Percentiles rank a stretch among this genome's conserved stretches.
Conservation (phyloP, 2,329 filamentous ascomycete species). For the Nemania diffusa region DNA sequence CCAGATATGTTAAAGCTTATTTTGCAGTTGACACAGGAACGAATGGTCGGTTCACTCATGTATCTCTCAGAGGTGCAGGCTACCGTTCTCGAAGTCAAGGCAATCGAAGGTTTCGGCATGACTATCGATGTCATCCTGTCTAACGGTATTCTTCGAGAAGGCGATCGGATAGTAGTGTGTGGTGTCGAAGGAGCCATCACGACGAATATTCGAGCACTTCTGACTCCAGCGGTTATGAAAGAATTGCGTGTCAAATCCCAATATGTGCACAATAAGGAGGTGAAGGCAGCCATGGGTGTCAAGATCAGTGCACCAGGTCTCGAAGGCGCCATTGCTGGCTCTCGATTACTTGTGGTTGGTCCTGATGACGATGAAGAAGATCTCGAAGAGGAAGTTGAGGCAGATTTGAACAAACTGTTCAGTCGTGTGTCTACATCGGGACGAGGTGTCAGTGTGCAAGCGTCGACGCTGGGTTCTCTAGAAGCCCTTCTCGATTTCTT, state of each 20-base stretch:
- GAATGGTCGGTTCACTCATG: slow-evolving; percentile 97
- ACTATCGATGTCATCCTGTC: slow-evolving; percentile 97
- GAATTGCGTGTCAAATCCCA: slow-evolving; percentile 94
- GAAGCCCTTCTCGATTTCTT: slow-evolving; percentile 97
- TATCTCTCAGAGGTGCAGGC: slow-evolving; percentile 98
- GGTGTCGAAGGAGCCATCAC: slow-evolving; percentile 96
- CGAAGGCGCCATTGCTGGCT: slow-evolving; percentile 95
- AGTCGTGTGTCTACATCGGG: slow-evolving; percentile 91
- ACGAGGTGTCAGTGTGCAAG: slow-evolving; percentile 95
- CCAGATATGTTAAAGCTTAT: slow-evolving; percentile 99
- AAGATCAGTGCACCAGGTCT: slow-evolving; percentile 98
- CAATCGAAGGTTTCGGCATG: slow-evolving; percentile 98
- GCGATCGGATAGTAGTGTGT: slow-evolving; percentile 93
- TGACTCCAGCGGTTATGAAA: slow-evolving; percentile 92
- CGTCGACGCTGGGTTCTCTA: slow-evolving; percentile 94
- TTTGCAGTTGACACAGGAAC: slow-evolving; percentile 90
- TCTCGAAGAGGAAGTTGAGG: slow-evolving; percentile 94
- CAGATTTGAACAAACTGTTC: slow-evolving; percentile 90
- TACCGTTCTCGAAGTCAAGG: slow-evolving; percentile 98
- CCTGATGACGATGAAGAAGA: slow-evolving; percentile 97
- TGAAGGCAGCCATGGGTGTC: slow-evolving; percentile 97
- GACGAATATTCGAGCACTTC: slow-evolving; percentile 92
- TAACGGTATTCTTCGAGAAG: slow-evolving; percentile 94
- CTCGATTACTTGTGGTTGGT: slow-evolving; percentile 91
- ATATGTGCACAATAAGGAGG: slow-evolving; percentile 99